These are phyloP conservation scores for Erodium trifolium DNA, from an alignment of 441 rosid species.

Conservation along the genomic window DNA sequence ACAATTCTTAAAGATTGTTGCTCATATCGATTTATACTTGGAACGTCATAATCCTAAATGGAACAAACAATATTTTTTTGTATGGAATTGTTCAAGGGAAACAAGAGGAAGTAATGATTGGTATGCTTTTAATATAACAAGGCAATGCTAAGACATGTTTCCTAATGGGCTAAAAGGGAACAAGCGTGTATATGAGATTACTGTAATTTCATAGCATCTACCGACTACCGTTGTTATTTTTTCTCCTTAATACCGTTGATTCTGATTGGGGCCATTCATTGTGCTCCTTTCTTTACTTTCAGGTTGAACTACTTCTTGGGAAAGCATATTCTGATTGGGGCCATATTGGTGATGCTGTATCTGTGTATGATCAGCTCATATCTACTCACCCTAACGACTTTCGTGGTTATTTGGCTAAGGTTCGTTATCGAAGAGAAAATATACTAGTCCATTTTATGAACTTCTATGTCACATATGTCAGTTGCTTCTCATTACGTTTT, in stretches of 20 bases:
- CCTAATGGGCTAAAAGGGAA: no score
- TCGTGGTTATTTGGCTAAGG: slow-evolving; percentile 92
- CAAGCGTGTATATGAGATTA: not conserved
- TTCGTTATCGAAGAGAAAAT: slow-evolving; percentile 12
- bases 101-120: not conserved
- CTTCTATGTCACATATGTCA: not conserved
- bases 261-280: no score
- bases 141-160: no score
- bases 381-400: slow-evolving; percentile 72
- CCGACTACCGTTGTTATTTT: not conserved
- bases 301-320: slow-evolving; percentile 85
- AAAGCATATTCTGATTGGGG: slow-evolving; percentile 95
- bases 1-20: not conserved
- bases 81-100: not conserved
- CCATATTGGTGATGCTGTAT: slow-evolving; percentile 73
- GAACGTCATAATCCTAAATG: not conserved
- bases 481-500: not conserved
- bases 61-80: not conserved
- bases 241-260: not conserved
- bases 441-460: not conserved
- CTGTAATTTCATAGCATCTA: not conserved
- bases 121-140: not conserved
- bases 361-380: slow-evolving; percentile 77
- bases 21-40: not conserved
- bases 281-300: slow-evolving; percentile 13